Conservation (phyloP, 129 eudicot species). For the Dittrichia graveolens region DNA sequence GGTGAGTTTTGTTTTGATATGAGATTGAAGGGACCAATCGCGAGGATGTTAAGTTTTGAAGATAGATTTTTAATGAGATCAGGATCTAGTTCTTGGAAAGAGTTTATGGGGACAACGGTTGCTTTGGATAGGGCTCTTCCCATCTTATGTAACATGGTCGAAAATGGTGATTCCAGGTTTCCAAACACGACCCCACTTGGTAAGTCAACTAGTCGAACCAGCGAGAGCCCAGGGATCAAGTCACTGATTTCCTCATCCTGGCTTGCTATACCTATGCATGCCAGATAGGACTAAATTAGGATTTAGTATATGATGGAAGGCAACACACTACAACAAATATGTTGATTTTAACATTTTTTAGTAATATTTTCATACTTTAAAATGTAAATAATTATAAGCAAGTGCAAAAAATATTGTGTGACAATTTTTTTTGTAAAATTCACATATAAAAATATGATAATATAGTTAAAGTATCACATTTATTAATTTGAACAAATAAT, state of each 20-base stretch:
- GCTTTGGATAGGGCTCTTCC: slow-evolving; percentile 47
- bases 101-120: slow-evolving; percentile 51
- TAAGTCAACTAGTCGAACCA: slow-evolving; percentile 41
- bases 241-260: slow-evolving; percentile 34
- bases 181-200: slow-evolving; percentile 54
- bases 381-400: no score
- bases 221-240: slow-evolving; percentile 55
- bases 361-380: no score
- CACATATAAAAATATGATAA: no score
- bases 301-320: no score
- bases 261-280: slow-evolving; percentile 21
- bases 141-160: slow-evolving; percentile 57
- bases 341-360: no score
- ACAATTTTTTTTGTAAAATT: no score
- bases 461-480: no score
- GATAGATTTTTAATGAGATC: slow-evolving; percentile 43
- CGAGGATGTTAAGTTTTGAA: slow-evolving; percentile 43
- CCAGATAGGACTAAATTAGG: no score
- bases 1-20: slow-evolving; percentile 21
- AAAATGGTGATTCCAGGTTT: slow-evolving; percentile 50
- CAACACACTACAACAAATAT: no score
- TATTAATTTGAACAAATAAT: no score
- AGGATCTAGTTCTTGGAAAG: slow-evolving; percentile 63
- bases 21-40: slow-evolving; percentile 56
- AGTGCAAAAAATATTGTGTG: no score